Evolutionary conservation across 1,139 yeast species (phyloP), one percentile per base, ranked within the genome.

Genomic region (Saccharomyces hybrid): DNA sequence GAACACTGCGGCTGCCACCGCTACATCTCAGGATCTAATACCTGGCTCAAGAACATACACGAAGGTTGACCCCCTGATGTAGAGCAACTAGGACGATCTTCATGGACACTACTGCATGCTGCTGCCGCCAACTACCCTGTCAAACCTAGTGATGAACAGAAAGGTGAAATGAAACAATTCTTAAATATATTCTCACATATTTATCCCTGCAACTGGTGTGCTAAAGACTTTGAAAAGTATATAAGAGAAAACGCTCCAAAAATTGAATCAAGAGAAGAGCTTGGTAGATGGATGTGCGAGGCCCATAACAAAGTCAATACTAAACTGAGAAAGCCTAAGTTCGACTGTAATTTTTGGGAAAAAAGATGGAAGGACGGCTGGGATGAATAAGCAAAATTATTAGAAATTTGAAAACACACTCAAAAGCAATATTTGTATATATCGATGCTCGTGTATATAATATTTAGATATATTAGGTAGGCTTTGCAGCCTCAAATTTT

Each of bases 141-240:
- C 42, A 70, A 66, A 1, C 95, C 99, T 1, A 68, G 80, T 3
- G 66, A 66, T 3, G 73, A 73, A 27, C 82, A 89, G 61, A 93
- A 91, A 69, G 65, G 71, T 9, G 95, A 90, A 59, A 80, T 93
- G 83, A 75, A 74, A 52, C 80, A 81, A 56, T 91, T 93, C 62
- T 68, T 93, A 52, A 74, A 73, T 16, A 75, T 88, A 7, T 89
- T 93, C 69, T 83, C 95, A 3, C 82, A 83, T 59, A 77, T 91
- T 50, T 93, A 93, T 65, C 99, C 99, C 1, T 93, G 99, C 71
- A 86, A 95, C 88, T 84, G 81, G 73, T 95, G 99, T 73, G 97
- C 96, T 0, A 81, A 80, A 50, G 98, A 91, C 67, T 88, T 95
- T 70, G 78, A 82, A 55, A 71, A 72, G 27, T 90, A 88, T 71